phyloP scores from a whole-genome alignment of 176 grass and related monocot genomes.

The Aegilops bicornis region DNA sequence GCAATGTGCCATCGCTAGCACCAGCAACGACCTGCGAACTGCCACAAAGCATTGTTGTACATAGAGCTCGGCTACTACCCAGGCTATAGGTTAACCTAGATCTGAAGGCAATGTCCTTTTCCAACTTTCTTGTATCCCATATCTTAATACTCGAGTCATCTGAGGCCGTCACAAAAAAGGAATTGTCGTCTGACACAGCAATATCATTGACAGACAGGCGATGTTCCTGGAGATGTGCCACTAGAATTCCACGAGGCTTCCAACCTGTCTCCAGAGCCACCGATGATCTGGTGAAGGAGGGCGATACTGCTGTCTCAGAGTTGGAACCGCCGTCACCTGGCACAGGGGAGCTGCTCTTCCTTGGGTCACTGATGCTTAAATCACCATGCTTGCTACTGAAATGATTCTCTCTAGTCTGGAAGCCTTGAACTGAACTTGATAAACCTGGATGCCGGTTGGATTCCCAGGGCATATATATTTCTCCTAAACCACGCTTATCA shows the following conservation, averaged over 20 bases:
- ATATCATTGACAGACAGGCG: constrained; percentile 85
- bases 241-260: constrained; percentile 90
- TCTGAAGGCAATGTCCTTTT: constrained; percentile 97
- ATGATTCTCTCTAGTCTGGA: constrained; percentile 58
- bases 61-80: constrained; percentile 75
- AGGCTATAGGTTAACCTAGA: constrained; percentile 87
- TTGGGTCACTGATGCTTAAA: constrained; percentile 60
- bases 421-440: constrained; percentile 44
- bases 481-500: constrained; percentile 21
- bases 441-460: constrained; percentile 21
- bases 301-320: constrained; percentile 54
- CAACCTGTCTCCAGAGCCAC: constrained; percentile 62
- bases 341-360: constrained; percentile 61
- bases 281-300: constrained; percentile 58
- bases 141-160: constrained; percentile 93
- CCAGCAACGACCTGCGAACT: constrained; percentile 75
- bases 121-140: constrained; percentile 96
- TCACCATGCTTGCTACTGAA: constrained; percentile 75
- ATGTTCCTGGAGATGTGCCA: constrained; percentile 97
- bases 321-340: constrained; percentile 57
- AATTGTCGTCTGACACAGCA: constrained; percentile 70
- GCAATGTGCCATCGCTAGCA: constrained; percentile 77
- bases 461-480: constrained; percentile 25
- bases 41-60: constrained; percentile 75
- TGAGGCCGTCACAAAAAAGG: constrained; percentile 85